Conservation (phyloP, 2,329 filamentous ascomycete genomes). For the Xylariaceae sp. region DNA sequence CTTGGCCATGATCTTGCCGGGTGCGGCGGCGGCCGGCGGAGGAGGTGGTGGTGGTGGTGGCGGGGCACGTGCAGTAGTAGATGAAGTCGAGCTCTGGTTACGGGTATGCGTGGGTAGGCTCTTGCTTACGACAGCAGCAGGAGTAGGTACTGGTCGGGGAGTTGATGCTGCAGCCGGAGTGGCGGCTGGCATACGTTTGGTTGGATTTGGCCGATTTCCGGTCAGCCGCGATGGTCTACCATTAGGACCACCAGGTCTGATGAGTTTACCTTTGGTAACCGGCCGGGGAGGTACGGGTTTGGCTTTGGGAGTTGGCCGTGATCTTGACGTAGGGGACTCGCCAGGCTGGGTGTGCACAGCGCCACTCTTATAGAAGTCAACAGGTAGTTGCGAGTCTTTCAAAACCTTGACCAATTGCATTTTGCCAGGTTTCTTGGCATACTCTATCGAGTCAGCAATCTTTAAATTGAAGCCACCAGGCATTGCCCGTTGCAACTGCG, state of each 20-base stretch:
- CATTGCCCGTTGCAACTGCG: conserved; percentile 78
- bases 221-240: conserved; percentile 73
- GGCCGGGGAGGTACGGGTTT: conserved; percentile 84
- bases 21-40: conserved; percentile 62
- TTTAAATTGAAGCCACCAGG: conserved; percentile 77
- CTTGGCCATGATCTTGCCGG: conserved; percentile 74
- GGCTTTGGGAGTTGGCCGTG: conserved; percentile 78
- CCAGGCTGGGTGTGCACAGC: conserved; percentile 82
- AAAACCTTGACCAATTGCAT: conserved; percentile 81
- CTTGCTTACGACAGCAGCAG: conserved; percentile 28
- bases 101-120: conserved; percentile 49
- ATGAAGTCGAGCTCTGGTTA: conserved; percentile 50
- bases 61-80: conserved; percentile 51
- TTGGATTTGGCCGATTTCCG: conserved; percentile 39
- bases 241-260: conserved; percentile 83
- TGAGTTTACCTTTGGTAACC: conserved; percentile 88
- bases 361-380: conserved; percentile 91
- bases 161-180: conserved; percentile 26
- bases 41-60: conserved; percentile 66
- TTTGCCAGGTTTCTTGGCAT: conserved; percentile 97
- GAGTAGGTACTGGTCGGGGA: conserved; percentile 35
- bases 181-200: conserved; percentile 26
- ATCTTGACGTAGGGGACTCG: conserved; percentile 77
- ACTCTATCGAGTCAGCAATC: conserved; percentile 82
- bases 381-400: conserved; percentile 74